phyloP scores from a whole-genome alignment of 805 yeast species.

The Teunomyces tritomae region DNA sequence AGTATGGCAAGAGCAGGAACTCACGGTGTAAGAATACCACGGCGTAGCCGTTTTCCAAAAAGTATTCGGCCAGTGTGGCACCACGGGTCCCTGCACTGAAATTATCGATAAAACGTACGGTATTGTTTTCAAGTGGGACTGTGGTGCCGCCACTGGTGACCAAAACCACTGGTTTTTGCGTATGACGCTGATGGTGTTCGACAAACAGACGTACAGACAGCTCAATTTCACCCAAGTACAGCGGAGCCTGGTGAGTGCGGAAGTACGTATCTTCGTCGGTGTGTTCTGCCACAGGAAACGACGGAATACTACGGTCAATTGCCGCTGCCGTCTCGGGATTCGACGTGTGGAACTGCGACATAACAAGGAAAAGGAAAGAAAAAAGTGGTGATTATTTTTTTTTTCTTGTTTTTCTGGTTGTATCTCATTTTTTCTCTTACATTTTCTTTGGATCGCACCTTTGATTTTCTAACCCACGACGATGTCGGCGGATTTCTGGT shows the following conservation, averaged over 20 bases:
- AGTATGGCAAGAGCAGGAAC: conserved; percentile 86
- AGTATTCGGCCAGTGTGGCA: conserved; percentile 91
- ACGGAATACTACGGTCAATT: conserved; percentile 73
- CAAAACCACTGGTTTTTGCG: conserved; percentile 59
- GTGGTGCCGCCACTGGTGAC: conserved; percentile 98
- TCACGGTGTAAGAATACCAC: conserved; percentile 92
- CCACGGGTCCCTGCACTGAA: conserved; percentile 98
- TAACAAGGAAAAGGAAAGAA: neutral
- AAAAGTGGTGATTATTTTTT: no score
- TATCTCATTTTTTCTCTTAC: no score
- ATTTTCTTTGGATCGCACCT: no score
- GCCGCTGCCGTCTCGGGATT: conserved; percentile 70
- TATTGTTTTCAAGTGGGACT: conserved; percentile 94
- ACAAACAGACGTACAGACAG: conserved; percentile 61
- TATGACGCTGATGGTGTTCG: conserved; percentile 42
- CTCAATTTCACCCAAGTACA: conserved; percentile 63
- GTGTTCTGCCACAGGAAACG: conserved; percentile 71
- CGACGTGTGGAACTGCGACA: conserved; percentile 45
- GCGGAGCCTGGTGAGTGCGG: conserved; percentile 67
- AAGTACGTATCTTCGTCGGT: conserved; percentile 78
- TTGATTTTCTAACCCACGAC: conserved; percentile 5
- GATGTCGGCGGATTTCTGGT: conserved; percentile 89
- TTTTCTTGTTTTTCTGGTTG: no score
- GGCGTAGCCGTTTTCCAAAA: conserved; percentile 81
- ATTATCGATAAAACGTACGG: conserved; percentile 94